Base-by-base conservation (phyloP, 2,329 filamentous ascomycete genomes). In the Tolypocladium cylindrosporum region DNA sequence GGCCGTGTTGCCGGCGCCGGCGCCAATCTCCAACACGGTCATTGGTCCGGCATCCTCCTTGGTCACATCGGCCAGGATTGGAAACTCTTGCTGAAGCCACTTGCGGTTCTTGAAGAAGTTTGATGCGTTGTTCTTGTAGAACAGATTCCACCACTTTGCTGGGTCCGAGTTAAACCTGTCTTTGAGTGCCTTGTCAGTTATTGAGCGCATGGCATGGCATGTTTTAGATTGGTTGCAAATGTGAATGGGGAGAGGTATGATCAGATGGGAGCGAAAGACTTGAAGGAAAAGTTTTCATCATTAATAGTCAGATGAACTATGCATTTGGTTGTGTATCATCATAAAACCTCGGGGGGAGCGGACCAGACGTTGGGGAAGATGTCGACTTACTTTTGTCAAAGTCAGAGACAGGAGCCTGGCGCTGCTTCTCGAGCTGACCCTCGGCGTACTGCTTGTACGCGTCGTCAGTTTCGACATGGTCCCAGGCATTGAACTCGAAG, bases 91-190 rank as follows among this genome's bases (percentile, higher is more conserved):
- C 63, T 89, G 88, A 39, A 99, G 77, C 94, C 94, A 99, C 72
- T 97, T 97, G 62, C 94, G 84, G 70, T 99, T 89, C 75, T 99
- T 99, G 84, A 99, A 99, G 75, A 99, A 99, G 69, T 97, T 97
- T 67, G 87, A 84, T 24, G 89, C 90, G 74, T 99, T 97, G 76
- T 97, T 96, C 75, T 94, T 92, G 79, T 99, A 99, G 75, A 99
- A 99, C 57, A 89, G 77, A 68, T 99, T 94, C 94, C 94, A 99
- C 90, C 91, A 97, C 73, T 91, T 96, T 61, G 90, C 92, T 0
- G 94, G 94, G 63, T 95, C 84, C 52, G 81, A 78, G 71, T 97
- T 97, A 79, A 97, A 97, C 64, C 91, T 89, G 66, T 77, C 85
- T 89, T 67, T 66, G 60, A 56, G 62, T 50, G 57, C 60, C 13